Evolutionary conservation across 2,329 filamentous ascomycete genomes (phyloP).

Genomic region (Daldinia eschscholtzii): DNA sequence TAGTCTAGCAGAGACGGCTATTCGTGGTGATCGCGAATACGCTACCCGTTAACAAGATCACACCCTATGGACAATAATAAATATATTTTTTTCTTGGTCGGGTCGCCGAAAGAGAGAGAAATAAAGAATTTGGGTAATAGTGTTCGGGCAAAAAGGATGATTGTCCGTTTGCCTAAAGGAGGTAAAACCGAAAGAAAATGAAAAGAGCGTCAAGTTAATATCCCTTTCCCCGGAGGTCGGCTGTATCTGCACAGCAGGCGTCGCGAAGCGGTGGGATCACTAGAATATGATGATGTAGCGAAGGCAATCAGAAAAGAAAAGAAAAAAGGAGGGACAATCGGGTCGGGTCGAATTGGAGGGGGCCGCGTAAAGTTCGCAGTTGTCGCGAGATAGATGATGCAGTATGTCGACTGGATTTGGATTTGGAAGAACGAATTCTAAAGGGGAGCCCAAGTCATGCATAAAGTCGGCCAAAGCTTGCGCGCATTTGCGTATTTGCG

Average conservation of each 20-base stretch:
- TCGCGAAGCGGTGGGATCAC: constrained; percentile 8
- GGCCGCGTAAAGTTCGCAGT: constrained; percentile 24
- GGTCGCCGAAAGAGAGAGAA: constrained; percentile 15
- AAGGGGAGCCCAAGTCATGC: constrained; percentile 28
- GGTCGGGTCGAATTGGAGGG: constrained; percentile 27
- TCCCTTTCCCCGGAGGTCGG: constrained; percentile 9
- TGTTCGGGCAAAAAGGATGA: constrained; percentile 5
- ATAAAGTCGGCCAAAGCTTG: constrained; percentile 12
- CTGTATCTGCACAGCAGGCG: constrained; percentile 40
- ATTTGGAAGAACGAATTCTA: constrained; percentile 18
- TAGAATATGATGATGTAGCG: constrained; percentile 18
- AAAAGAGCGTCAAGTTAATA: constrained; percentile 30
- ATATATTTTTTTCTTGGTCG: constrained; percentile 19
- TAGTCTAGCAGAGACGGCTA: constrained; percentile 3
- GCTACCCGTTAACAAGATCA: constrained; percentile 14
- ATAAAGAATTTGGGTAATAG: constrained; percentile 9
- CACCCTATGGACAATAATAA: constrained; percentile 11
- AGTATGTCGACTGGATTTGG: constrained; percentile 20
- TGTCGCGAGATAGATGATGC: constrained; percentile 35
- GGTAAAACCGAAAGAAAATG: constrained; percentile 16
- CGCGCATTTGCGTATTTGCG: background rate
- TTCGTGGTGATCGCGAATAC: background rate
- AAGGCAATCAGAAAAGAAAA: constrained; percentile 17
- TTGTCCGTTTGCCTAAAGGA: constrained; percentile 19
- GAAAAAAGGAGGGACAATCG: constrained; percentile 30